Evolutionary conservation across 208 protist genomes (phyloP), one percentile per base, ranked within the genome.

Genomic region (Trypanosoma lewisi): DNA sequence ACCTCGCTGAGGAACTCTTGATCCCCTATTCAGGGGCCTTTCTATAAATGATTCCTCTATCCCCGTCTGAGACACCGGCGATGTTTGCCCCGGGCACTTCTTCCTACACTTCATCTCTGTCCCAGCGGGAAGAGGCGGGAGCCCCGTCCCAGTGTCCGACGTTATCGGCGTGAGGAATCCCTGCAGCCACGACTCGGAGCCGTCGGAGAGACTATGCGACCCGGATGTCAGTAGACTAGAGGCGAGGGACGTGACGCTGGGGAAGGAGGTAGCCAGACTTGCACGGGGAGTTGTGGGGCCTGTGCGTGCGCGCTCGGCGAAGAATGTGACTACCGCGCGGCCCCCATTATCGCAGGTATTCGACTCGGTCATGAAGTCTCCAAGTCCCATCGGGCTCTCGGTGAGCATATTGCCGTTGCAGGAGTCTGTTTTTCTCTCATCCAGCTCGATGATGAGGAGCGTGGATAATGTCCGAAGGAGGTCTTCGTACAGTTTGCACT

Each of bases 401-500:
- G n/a, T n/a, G n/a, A n/a, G n/a, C n/a, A n/a, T n/a, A n/a, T n/a
- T n/a, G n/a, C n/a, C 12, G 5, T 4, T 33, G 16, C 2, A 12
- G 39, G 42, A 33, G 8, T 5, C 17, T 12, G 14, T 14, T n/a
- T 53, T 17, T 4, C 5, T 17, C n/a, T 31, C 45, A 27, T 53
- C 16, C 16, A 53, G 31, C 16, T 53, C 30, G 12, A n/a, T 27
- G 9, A 63, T 27, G 2, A 63, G 44, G 27, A 54, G 42, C 4
- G 48, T 52, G 16, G 57, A 42, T 14, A 63, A 4, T 33, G 5
- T 47, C 36, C 19, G 31, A 39, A 63, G 42, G 8, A 63, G 28
- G 0, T 2, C 28, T 31, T 63, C 57, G 27, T 63, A 54, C 8
- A 39, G 4, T 17, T 41, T 2, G 31, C 57, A 63, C 30, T 19